Evolutionary conservation across 2,329 filamentous ascomycete species (phyloP).

Genomic region (Neurospora sp.): DNA sequence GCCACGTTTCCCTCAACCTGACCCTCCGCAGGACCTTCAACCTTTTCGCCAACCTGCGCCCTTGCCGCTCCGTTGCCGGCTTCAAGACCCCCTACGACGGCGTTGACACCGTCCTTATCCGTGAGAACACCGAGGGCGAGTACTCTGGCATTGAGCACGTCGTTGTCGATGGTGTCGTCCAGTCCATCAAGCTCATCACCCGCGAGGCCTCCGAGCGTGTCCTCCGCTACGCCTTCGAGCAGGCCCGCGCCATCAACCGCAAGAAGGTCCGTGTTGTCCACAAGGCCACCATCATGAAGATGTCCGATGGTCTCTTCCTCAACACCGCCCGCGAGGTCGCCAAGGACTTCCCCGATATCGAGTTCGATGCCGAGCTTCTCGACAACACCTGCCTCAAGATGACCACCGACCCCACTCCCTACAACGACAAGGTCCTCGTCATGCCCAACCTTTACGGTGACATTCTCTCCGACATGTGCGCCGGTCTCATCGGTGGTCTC

Average conservation of each 20-base stretch:
- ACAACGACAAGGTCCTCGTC: constrained; percentile 99
- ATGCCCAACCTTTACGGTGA: constrained; percentile 98
- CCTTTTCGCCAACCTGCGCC: constrained; percentile 97
- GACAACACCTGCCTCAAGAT: constrained; percentile 99
- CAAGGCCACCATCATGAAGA: constrained; percentile 99
- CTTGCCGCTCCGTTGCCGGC: constrained; percentile 91
- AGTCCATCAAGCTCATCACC: constrained; percentile 99
- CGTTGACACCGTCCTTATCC: constrained; percentile 94
- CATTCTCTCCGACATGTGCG: constrained; percentile 99
- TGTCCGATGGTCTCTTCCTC: constrained; percentile 97
- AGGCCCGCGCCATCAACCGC: constrained; percentile 85
- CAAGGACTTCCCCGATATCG: constrained; percentile 91
- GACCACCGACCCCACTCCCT: constrained; percentile 88
- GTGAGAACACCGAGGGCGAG: constrained; percentile 99
- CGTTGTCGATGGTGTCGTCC: constrained; percentile 93
- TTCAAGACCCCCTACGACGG: constrained; percentile 98
- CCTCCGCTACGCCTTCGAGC: constrained; percentile 95
- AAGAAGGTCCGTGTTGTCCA: constrained; percentile 96
- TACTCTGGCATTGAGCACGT: constrained; percentile 99
- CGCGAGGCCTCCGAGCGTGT: constrained; percentile 90
- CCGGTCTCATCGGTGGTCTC: constrained; percentile 93
- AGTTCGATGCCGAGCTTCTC: constrained; percentile 95
- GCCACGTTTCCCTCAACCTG: constrained; percentile 97
- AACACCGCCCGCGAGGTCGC: constrained; percentile 74
- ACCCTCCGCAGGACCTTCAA: constrained; percentile 99